Conservation (phyloP, 306 rosid species). For the Trifolium repens region DNA sequence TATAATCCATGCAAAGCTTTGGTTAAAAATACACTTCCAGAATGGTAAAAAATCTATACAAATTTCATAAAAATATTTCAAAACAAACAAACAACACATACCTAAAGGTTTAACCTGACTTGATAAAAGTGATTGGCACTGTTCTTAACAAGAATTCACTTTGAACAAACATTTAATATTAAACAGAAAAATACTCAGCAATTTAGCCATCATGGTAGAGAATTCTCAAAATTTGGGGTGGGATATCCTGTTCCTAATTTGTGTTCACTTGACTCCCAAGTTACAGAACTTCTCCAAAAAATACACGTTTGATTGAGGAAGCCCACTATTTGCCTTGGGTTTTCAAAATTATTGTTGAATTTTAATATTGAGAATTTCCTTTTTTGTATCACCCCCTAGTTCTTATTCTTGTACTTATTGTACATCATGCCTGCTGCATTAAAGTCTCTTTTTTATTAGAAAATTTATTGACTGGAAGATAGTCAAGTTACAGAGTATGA, state of each 20-base stretch:
- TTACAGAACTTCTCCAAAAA: background rate
- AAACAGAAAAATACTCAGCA: background rate
- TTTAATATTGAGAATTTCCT: slow-evolving; percentile 20
- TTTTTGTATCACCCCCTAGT: slow-evolving; percentile 7
- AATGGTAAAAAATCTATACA: slow-evolving; percentile 6
- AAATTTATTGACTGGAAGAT: background rate
- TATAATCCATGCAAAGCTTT: slow-evolving; percentile 6
- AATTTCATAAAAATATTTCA: slow-evolving; percentile 25
- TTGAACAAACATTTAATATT: background rate
- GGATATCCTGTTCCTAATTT: background rate
- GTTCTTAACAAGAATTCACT: slow-evolving; percentile 15
- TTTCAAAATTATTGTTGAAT: slow-evolving; percentile 23
- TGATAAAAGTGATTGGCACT: background rate
- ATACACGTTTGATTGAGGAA: background rate
- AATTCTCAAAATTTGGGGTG: background rate
- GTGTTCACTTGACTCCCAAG: slow-evolving; percentile 3
- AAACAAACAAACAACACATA: slow-evolving; percentile 13
- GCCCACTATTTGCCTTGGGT: slow-evolving; percentile 5
- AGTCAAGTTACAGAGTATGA: background rate
- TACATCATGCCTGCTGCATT: slow-evolving; percentile 28
- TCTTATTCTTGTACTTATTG: background rate
- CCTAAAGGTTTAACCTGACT: background rate
- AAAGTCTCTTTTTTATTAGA: slow-evolving; percentile 1
- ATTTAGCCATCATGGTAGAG: background rate
- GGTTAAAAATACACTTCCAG: slow-evolving; percentile 1